A percentile compares a stretch with the other conserved stretches of the same genome.
Evolutionary conservation across 73 alveolate species (phyloP).

Genomic region (Paramecium primaurelia): DNA sequence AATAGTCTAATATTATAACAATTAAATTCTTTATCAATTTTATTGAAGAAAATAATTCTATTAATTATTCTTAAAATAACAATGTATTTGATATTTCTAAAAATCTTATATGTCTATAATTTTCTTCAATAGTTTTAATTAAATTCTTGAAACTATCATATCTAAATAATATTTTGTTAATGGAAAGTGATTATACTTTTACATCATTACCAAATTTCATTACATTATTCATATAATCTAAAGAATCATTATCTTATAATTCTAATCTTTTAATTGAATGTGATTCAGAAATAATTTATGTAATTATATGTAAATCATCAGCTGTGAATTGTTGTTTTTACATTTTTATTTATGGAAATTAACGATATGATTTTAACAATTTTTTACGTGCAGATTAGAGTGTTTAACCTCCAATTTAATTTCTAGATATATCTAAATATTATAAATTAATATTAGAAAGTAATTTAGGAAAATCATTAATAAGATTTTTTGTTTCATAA

Average conservation of each 20-base stretch:
- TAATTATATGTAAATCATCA: background rate
- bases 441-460: background rate
- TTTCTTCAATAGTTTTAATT: background rate
- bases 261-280: background rate
- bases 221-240: background rate
- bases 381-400: background rate
- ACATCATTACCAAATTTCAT: background rate
- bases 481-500: background rate
- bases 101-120: background rate
- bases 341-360: background rate
- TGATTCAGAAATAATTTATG: background rate
- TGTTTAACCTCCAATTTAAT: background rate
- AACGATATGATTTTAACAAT: background rate
- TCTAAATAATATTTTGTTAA: background rate
- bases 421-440: background rate
- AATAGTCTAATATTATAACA: background rate
- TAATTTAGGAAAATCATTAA: background rate
- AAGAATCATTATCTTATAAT: background rate
- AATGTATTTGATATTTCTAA: slow-evolving; percentile 21
- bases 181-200: background rate
- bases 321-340: background rate
- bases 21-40: background rate
- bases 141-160: background rate
- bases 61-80: background rate
- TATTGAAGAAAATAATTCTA: background rate